A percentile compares a stretch with the other conserved stretches of the same genome.
phyloP scores from a whole-genome alignment of 371 early-diverging fungal genomes.

The Batkoa obscura region DNA sequence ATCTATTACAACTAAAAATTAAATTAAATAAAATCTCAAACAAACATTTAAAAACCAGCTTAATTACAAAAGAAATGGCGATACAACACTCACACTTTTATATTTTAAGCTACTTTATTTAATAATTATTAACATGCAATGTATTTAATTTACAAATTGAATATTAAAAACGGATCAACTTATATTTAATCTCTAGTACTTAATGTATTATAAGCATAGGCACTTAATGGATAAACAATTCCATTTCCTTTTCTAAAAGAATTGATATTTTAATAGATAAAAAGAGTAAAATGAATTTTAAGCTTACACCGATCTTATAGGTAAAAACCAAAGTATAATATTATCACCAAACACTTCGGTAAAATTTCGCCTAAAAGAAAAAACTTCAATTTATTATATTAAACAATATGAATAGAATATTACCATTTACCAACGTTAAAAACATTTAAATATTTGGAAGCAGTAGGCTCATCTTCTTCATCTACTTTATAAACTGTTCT shows the following conservation, averaged over 20 bases:
- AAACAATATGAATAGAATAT: slow-evolving; percentile 1
- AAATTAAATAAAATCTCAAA: too few relatives aligned
- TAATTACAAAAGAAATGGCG: too few relatives aligned
- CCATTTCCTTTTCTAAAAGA: slow-evolving; percentile 18
- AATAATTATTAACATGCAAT: too few relatives aligned
- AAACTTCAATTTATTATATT: neutral
- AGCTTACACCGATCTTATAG: slow-evolving; percentile 24
- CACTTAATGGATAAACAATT: slow-evolving; percentile 18
- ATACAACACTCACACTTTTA: too few relatives aligned
- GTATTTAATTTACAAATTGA: too few relatives aligned
- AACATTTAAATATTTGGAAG: slow-evolving; percentile 25
- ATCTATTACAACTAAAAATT: too few relatives aligned
- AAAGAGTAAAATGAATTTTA: neutral
- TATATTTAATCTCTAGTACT: too few relatives aligned
- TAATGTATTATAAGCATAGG: slow-evolving; percentile 25
- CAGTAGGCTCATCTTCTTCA: slow-evolving; percentile 7
- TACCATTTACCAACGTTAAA: slow-evolving; percentile 32
- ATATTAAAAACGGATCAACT: too few relatives aligned
- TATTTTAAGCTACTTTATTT: too few relatives aligned
- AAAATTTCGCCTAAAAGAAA: slow-evolving; percentile 18
- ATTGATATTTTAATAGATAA: too few relatives aligned
- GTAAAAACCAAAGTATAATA: slow-evolving; percentile 31
- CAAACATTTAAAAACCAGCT: too few relatives aligned
- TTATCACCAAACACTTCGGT: slow-evolving; percentile 30
- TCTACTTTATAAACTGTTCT: slow-evolving; percentile 20